Base-by-base conservation (phyloP, 768 basidiomycete species). In the Mrakia gelida region DNA sequence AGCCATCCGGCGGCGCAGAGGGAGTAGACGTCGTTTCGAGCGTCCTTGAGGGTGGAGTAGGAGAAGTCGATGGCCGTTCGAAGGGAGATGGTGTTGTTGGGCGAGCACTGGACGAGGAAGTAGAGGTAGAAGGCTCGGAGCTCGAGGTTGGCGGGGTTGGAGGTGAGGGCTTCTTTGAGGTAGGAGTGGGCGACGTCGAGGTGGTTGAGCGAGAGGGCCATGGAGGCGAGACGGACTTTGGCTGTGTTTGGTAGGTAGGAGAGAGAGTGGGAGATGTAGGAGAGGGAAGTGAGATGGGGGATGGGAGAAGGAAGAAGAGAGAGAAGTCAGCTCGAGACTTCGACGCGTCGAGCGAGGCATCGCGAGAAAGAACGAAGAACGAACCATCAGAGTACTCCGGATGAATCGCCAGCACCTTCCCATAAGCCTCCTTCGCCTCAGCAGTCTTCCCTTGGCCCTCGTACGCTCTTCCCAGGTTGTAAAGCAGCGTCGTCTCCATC, bases 311-410 rank as follows among this genome's bases (percentile, higher is more conserved):
- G 41, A 52, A 52, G 49, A 7, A 52, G 18, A 52, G 49, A 52
- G 49, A 5, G 49, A 52, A 52, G 59, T 28, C 28, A 45, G 71
- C 21, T 32, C 41, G 3, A 32, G 21, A 52, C 18, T 52, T n/a
- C 41, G 49, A 21, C 5, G 59, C 59, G 59, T 59, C 59, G 9
- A n/a, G 13, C 18, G 3, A 23, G 30, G 0, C 5, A n/a, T 32
- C 8, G 79, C 9, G 16, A 56, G 21, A 43, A 15, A 45, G 49
- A 30, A 34, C 8, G 1, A 34, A 21, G 13, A 26, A 86, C 91
- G 68, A 80, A 96, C 95, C 96, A 83, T 98, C 96, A 32, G 95
- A 89, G 83, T 96, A 98, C 85, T 98, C 97, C 1, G 95, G 94
- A 86, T 98, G 96, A 74, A 92, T 88, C n/a, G 89, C 86, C 52